These are phyloP conservation scores for Tremella yokohamensis DNA, from an alignment of 768 basidiomycete genomes.

Conservation along the genomic window DNA sequence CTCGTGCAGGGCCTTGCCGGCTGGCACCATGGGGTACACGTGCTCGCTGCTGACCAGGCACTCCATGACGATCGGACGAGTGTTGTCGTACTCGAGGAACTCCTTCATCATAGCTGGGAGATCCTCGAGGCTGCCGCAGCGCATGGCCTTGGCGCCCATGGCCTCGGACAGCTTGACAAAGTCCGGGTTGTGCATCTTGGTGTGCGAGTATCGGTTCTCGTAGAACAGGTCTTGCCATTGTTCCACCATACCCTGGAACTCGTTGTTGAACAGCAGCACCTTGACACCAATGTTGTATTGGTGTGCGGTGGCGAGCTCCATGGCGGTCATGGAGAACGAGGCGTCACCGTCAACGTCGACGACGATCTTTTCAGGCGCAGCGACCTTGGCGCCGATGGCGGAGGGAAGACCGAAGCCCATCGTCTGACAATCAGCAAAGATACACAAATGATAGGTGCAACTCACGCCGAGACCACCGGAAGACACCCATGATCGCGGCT, in stretches of 20 bases:
- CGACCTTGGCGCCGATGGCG: slow-evolving; percentile 95
- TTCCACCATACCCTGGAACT: slow-evolving; percentile 98
- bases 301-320: slow-evolving; percentile 93
- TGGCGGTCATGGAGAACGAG: slow-evolving; percentile 98
- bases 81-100: slow-evolving; percentile 89
- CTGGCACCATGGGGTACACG: slow-evolving; percentile 58
- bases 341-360: slow-evolving; percentile 97
- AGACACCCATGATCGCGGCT: slow-evolving; percentile 82
- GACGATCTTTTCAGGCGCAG: slow-evolving; percentile 85
- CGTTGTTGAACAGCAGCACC: slow-evolving; percentile 87
- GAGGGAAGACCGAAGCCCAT: slow-evolving; percentile 98
- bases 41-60: slow-evolving; percentile 61
- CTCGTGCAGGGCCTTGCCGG: slow-evolving; percentile 91
- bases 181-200: slow-evolving; percentile 90
- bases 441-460: slow-evolving; percentile 23
- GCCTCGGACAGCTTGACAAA: slow-evolving; percentile 83
- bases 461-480: slow-evolving; percentile 90
- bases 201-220: slow-evolving; percentile 93
- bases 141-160: slow-evolving; percentile 89
- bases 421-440: slow-evolving; percentile 58
- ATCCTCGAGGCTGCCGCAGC: slow-evolving; percentile 66
- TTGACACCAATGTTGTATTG: slow-evolving; percentile 93
- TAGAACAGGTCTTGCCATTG: slow-evolving; percentile 99
- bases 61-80: slow-evolving; percentile 84
- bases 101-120: slow-evolving; percentile 96